Base-by-base conservation (phyloP, 2,329 filamentous ascomycete species). In the Fonsecaea monophora region DNA sequence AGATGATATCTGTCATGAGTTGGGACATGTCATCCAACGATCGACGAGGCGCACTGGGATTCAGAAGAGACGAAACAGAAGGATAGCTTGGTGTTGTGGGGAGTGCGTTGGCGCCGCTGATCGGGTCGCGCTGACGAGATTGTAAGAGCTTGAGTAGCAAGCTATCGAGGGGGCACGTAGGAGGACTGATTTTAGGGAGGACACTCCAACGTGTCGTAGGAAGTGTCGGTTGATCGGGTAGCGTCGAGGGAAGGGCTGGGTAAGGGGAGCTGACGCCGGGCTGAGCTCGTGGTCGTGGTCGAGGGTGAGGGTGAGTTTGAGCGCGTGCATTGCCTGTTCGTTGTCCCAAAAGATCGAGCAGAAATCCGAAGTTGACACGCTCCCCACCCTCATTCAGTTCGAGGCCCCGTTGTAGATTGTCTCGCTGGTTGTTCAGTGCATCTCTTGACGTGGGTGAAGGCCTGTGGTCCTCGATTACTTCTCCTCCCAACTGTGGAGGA, bases 1-100 rank as follows among this genome's bases (percentile, higher is more conserved):
- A 84, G 10, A 96, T 82, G 66, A 96, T 92, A 77, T 96, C 92
- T 50, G 91, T 94, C 75, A 96, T 92, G 13, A 96, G 86, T 71
- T 92, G 92, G 6, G 92, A 94, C 1, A 96, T 82, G 0, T 92
- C 92, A 74, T 96, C 92, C 7, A 81, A 81, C 7, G 48, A 25
- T 3, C 45, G 45, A 67, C 83, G 84, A 53, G 65, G 59, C 37
- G 54, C 61, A 34, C 64, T 60, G 15, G 91, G 90, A 74, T 94
- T 92, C 45, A 94, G 85, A 4, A 96, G 84, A 0, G 90, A 91
- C 0, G 89, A 89, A 64, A 96, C 90, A 65, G 89, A 91, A 1
- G 92, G 92, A 74, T 96, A 94, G 13, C 86, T 83, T 0, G 92
- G 92, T 8, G 94, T 85, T 53, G 90, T 86, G 48, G 87, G 83